A percentile compares a stretch with the other conserved stretches of the same genome.
phyloP scores from a whole-genome alignment of 2,329 filamentous ascomycete genomes.

The Ceratocystis papillata region DNA sequence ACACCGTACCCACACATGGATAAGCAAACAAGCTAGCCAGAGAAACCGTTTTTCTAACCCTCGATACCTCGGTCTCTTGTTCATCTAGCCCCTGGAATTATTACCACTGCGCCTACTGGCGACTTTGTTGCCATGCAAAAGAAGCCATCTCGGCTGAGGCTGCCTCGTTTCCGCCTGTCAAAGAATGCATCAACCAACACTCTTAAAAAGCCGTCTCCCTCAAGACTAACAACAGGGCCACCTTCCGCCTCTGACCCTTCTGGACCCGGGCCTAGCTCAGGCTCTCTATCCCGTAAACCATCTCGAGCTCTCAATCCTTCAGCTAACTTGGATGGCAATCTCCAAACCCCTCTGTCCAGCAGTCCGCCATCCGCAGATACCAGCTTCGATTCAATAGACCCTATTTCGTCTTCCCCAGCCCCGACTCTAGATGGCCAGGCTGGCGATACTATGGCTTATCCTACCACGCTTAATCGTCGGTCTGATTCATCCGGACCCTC shows the following conservation, averaged over 20 bases:
- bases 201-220: not conserved
- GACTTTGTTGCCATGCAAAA: constrained; percentile 45
- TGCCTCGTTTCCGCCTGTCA: constrained; percentile 44
- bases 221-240: not conserved
- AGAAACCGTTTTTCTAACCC: not conserved
- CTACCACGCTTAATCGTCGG: constrained; percentile 18
- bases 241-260: constrained; percentile 7
- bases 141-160: constrained; percentile 45
- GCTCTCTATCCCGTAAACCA: constrained; percentile 17
- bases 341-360: constrained; percentile 17
- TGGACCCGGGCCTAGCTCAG: constrained; percentile 16
- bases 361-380: constrained; percentile 12
- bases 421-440: constrained; percentile 26
- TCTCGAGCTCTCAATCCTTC: constrained; percentile 20
- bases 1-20: not conserved
- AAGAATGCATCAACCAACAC: constrained; percentile 33
- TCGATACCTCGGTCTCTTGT: constrained; percentile 14
- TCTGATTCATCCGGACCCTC: constrained; percentile 63
- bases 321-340: constrained; percentile 13
- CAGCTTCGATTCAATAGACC: constrained; percentile 14
- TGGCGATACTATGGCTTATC: constrained; percentile 42
- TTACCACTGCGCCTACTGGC: constrained; percentile 80
- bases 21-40: not conserved
- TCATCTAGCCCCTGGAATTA: constrained; percentile 56
- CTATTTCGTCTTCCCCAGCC: constrained; percentile 14